Base-by-base conservation (phyloP, 2,329 filamentous ascomycete species). In the Lasiodiplodia gonubiensis region DNA sequence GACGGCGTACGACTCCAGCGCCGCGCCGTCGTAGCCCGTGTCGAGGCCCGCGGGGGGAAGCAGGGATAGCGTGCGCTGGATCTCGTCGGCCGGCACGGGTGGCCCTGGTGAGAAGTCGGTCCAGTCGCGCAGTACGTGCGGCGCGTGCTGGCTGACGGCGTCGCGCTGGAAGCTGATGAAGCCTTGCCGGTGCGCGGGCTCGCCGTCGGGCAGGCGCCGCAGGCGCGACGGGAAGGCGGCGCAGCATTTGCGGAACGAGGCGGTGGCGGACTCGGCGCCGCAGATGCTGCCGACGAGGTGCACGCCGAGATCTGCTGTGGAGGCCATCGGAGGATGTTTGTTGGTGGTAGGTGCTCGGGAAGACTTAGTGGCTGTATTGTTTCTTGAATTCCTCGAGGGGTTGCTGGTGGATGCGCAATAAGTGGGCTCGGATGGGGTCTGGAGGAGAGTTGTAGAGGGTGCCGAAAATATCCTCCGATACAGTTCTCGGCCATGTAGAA, bases 1-100 rank as follows among this genome's bases (percentile, higher is more conserved):
- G 0, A 69, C 59, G 14, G 68, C 69, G 67, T 79, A 80, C 25
- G 76, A 78, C 39, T 70, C 70, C 21, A 80, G 70, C 5, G 77
- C 78, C 2, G 69, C 72, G 6, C 69, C 70, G 60, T 77, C 76
- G 68, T 78, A 80, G 14, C 72, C 73, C 0, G 77, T 78, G n/a
- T 72, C 61, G 53, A 74, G 48, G 7, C 37, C 27, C 1, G 7
- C 23, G 49, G 23, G 16, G 25, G 54, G n/a, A 2, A 4, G 35
- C 8, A 27, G 69, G 60, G n/a, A 64, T 66, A 16, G 59, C 23
- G 27, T 57, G 48, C 30, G 64, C 51, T 0, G 1, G 30, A 33
- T 33, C 18, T 52, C 23, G 16, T 46, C 25, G 21, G 18, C 2
- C 30, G 33, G n/a, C 7, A 33, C 18, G 21, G 23, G 4, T 23